Evolutionary conservation across 2,329 filamentous ascomycete genomes (phyloP).

Genomic region (Polychaeton citri): DNA sequence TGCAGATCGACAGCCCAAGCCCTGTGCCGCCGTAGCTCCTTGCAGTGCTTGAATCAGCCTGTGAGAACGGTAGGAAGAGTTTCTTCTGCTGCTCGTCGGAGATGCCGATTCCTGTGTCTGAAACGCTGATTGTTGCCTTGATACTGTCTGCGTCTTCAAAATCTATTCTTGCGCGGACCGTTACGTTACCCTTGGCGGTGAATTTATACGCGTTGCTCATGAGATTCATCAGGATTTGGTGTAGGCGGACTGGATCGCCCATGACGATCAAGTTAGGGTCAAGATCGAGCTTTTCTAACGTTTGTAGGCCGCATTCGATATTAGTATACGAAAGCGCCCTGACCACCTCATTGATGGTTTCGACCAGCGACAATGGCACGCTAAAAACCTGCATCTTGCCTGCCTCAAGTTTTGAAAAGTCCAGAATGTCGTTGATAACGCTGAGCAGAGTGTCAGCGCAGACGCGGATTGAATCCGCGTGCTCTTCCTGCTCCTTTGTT

Average conservation of each 20-base stretch:
- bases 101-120: conserved; percentile 86
- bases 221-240: conserved; percentile 56
- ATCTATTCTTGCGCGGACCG: conserved; percentile 63
- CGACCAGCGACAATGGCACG: conserved; percentile 35
- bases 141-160: conserved; percentile 57
- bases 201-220: conserved; percentile 93
- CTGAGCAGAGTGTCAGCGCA: conserved; percentile 44
- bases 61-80: conserved; percentile 82
- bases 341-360: conserved; percentile 52
- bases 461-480: conserved; percentile 51
- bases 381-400: conserved; percentile 49
- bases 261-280: conserved; percentile 41
- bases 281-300: conserved; percentile 42
- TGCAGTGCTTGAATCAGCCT: conserved; percentile 81
- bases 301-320: conserved; percentile 45
- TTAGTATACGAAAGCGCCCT: conserved; percentile 51
- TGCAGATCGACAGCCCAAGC: conserved; percentile 84
- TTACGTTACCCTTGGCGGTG: conserved; percentile 74
- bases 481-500: conserved; percentile 46
- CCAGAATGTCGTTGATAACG: conserved; percentile 41
- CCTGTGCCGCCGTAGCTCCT: conserved; percentile 86
- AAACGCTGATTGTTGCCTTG: conserved; percentile 70
- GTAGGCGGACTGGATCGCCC: conserved; percentile 38
- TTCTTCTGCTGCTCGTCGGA: conserved; percentile 69
- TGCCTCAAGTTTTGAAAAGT: conserved; percentile 40